A percentile compares a stretch with the other conserved stretches of the same genome.
Conservation (phyloP, 2,329 filamentous ascomycete species). For the Cordyceps cicadae region DNA sequence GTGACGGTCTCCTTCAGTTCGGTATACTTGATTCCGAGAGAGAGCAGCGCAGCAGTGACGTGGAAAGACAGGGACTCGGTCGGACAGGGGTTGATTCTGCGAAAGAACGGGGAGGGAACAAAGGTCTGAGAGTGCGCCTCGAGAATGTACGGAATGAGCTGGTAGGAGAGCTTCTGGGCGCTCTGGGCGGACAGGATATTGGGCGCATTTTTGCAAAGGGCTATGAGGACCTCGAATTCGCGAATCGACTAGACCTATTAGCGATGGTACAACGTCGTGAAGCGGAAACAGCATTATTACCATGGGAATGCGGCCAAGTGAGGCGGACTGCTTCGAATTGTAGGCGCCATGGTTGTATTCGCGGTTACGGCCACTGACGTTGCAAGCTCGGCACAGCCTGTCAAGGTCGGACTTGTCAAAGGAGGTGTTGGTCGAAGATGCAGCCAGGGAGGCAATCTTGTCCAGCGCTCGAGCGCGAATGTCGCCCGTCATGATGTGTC, state of each 20-base stretch:
- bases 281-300: constrained; percentile 36
- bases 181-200: constrained; percentile 61
- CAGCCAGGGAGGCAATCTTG: constrained; percentile 57
- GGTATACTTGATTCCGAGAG: constrained; percentile 65
- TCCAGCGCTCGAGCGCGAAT: constrained; percentile 55
- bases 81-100: constrained; percentile 75
- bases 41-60: constrained; percentile 73
- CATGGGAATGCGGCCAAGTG: constrained; percentile 51
- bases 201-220: constrained; percentile 83
- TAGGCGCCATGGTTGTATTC: constrained; percentile 40
- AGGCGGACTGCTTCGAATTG: constrained; percentile 28
- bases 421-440: constrained; percentile 41
- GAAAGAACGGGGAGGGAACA: constrained; percentile 71
- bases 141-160: constrained; percentile 75
- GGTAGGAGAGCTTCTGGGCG: constrained; percentile 68
- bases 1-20: constrained; percentile 59
- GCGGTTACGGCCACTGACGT: constrained; percentile 35
- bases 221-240: constrained; percentile 86
- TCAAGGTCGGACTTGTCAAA: constrained; percentile 58
- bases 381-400: constrained; percentile 50
- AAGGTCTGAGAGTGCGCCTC: constrained; percentile 77
- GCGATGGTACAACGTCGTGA: not conserved
- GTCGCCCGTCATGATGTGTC: constrained; percentile 39
- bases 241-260: constrained; percentile 58
- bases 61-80: constrained; percentile 77